A percentile compares a stretch with the other conserved stretches of the same genome.
Conservation (phyloP, 306 rosid genomes). For the Quercus ilex region DNA sequence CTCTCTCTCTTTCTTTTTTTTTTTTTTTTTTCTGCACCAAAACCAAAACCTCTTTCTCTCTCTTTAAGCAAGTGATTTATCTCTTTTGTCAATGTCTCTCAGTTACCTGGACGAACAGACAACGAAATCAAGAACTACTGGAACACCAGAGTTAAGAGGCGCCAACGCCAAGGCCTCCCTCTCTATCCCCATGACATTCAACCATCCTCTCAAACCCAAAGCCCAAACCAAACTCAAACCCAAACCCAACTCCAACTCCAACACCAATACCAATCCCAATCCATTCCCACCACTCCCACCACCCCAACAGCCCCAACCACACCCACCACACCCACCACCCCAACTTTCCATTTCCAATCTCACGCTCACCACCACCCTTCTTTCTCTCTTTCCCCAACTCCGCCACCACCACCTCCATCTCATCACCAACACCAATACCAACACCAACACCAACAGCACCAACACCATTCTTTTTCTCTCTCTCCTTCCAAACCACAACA, state of each 20-base stretch:
- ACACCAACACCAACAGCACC: slow-evolving; percentile 3
- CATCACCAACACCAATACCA: slow-evolving; percentile 33
- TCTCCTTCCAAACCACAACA: slow-evolving; percentile 53
- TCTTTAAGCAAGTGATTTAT: background rate
- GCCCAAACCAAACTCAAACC: background rate
- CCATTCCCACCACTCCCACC: slow-evolving; percentile 12
- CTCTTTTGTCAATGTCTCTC: background rate
- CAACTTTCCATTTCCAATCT: slow-evolving; percentile 33
- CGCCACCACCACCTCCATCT: slow-evolving; percentile 28
- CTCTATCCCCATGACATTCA: slow-evolving; percentile 50
- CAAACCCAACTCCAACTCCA: slow-evolving; percentile 15
- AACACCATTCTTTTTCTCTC: slow-evolving; percentile 28
- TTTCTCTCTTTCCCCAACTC: slow-evolving; percentile 26
- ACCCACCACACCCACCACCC: slow-evolving; percentile 26
- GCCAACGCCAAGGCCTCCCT: slow-evolving; percentile 76
- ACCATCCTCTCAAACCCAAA: background rate
- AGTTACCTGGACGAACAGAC: slow-evolving; percentile 97
- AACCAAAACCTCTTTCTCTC: background rate
- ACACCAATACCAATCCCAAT: background rate
- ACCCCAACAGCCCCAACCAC: slow-evolving; percentile 31
- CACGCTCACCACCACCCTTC: slow-evolving; percentile 13
- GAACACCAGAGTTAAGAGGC: slow-evolving; percentile 82
- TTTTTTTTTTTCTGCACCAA: background rate
- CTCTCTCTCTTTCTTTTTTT: background rate
- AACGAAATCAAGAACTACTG: slow-evolving; percentile 91